Conservation (phyloP, 176 grass and related monocot species). For the Avena atlantica region DNA sequence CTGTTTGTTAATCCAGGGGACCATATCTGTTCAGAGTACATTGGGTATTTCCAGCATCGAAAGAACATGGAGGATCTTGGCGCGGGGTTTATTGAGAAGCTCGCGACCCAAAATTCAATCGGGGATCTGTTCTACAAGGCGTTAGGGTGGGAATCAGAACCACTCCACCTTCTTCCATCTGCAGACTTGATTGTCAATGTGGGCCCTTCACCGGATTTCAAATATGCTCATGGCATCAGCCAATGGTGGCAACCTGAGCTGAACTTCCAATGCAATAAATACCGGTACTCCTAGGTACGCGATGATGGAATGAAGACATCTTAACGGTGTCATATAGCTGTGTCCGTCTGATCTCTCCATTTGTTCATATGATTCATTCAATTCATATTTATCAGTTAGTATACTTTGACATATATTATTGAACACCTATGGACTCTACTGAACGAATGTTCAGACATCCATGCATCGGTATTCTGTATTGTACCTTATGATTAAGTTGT, state of each 20-base stretch:
- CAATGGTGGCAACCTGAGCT: conserved; percentile 89
- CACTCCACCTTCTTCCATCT: conserved; percentile 89
- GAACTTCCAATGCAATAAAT: conserved; percentile 65
- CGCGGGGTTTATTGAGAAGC: conserved; percentile 81
- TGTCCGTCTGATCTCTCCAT: background rate
- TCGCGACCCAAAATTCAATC: conserved; percentile 86
- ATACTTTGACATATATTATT: conserved; percentile 20
- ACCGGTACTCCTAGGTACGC: conserved; percentile 57
- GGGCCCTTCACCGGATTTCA: conserved; percentile 69
- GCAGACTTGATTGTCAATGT: conserved; percentile 81
- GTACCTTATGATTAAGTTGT: background rate
- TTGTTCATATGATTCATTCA: conserved; percentile 33
- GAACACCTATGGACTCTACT: conserved; percentile 27
- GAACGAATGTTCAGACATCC: background rate
- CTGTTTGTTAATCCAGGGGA: conserved; percentile 86
- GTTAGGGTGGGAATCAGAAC: conserved; percentile 87
- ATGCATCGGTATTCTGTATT: background rate
- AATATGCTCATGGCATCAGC: conserved; percentile 84
- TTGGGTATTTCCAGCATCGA: conserved; percentile 92
- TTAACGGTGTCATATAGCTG: background rate
- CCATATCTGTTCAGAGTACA: conserved; percentile 91
- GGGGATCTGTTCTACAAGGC: conserved; percentile 76
- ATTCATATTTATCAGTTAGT: conserved; percentile 1
- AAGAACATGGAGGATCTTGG: conserved; percentile 91
- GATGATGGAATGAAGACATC: conserved; percentile 13